Conservation (phyloP, 148 eudicot species). For the Euryodendron excelsum region DNA sequence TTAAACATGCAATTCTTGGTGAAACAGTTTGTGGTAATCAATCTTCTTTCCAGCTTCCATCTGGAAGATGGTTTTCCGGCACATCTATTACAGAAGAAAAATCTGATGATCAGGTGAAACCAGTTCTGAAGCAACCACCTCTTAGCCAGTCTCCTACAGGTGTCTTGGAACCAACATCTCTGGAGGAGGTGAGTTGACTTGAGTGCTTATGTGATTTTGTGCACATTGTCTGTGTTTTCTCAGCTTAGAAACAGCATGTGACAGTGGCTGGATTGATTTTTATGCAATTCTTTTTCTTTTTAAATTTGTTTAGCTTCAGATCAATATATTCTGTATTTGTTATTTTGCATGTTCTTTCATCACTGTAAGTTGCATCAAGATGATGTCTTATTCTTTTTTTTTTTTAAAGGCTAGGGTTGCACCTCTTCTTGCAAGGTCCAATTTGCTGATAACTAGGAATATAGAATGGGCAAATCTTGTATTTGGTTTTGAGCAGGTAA, state of each 20-base stretch:
- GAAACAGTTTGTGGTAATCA: slow-evolving; percentile 11
- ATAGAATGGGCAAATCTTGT: slow-evolving; percentile 97
- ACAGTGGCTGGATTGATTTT: not conserved
- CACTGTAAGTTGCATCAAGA: slow-evolving; percentile 1
- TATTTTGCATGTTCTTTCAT: slow-evolving; percentile 8
- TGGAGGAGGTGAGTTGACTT: slow-evolving; percentile 60
- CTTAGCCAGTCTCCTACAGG: slow-evolving; percentile 67
- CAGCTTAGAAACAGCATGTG: not conserved
- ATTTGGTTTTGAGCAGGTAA: slow-evolving; percentile 98
- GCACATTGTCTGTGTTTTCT: not conserved
- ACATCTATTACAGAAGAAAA: slow-evolving; percentile 23
- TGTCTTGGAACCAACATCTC: slow-evolving; percentile 51
- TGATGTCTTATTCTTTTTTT: not conserved
- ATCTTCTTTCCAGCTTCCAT: not conserved
- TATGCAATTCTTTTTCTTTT: no score
- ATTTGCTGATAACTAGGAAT: slow-evolving; percentile 87
- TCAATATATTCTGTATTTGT: not conserved
- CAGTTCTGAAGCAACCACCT: slow-evolving; percentile 61
- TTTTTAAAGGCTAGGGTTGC: slow-evolving; percentile 58
- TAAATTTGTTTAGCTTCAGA: not conserved
- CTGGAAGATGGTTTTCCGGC: slow-evolving; percentile 23
- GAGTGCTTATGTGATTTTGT: not conserved
- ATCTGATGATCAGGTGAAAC: slow-evolving; percentile 15
- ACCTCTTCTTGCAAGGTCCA: slow-evolving; percentile 94
- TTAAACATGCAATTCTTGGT: slow-evolving; percentile 7